Evolutionary conservation across 768 basidiomycete genomes (phyloP).

Genomic region (Serpula lacrymans): DNA sequence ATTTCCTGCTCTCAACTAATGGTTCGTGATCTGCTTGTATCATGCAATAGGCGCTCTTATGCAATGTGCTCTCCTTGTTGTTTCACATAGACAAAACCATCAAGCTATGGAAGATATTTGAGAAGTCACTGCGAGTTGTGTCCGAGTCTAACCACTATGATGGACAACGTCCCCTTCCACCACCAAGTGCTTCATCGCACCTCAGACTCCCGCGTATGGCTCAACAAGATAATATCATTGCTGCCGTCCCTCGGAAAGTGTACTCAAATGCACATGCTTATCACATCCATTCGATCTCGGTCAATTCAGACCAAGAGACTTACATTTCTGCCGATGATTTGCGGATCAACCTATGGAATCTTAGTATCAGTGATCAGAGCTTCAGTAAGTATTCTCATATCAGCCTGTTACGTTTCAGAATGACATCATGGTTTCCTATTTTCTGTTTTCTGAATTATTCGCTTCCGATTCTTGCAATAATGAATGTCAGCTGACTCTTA

Average conservation of each 20-base stretch:
- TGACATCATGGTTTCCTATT: background rate
- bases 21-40: conserved; percentile 48
- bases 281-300: conserved; percentile 99
- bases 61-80: conserved; percentile 1
- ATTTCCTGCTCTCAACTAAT: conserved; percentile 96
- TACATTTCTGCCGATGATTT: conserved; percentile 99
- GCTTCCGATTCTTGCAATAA: too few species aligned
- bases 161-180: conserved; percentile 66
- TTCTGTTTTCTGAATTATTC: background rate
- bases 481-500: conserved; percentile 1
- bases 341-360: conserved; percentile 96
- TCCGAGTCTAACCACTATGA: conserved; percentile 94
- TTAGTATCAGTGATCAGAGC: conserved; percentile 97
- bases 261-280: conserved; percentile 99
- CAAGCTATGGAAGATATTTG: conserved; percentile 99
- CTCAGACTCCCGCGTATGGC: conserved; percentile 89
- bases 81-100: conserved; percentile 95
- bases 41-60: conserved; percentile 6
- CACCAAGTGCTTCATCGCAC: conserved; percentile 54
- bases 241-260: conserved; percentile 96
- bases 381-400: conserved; percentile 70
- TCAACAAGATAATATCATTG: conserved; percentile 96
- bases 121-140: conserved; percentile 93
- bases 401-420: background rate
- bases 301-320: conserved; percentile 99